phyloP scores from a whole-genome alignment of 306 rosid species.

The Fagus sylvatica region DNA sequence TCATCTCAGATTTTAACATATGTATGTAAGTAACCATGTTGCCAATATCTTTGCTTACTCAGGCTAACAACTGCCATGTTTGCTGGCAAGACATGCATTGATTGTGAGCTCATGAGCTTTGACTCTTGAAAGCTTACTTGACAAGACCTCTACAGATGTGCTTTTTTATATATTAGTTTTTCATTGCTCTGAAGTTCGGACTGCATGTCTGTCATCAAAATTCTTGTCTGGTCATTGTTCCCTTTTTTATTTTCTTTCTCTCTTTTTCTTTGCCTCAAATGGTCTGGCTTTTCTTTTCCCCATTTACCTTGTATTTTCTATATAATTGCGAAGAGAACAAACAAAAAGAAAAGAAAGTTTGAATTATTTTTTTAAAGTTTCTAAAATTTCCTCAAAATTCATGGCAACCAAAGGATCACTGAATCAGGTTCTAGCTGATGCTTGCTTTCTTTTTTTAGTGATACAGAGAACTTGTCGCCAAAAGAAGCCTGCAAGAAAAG shows the following conservation, averaged over 20 bases:
- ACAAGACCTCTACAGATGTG: not conserved
- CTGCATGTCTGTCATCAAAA: not conserved
- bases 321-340: not conserved
- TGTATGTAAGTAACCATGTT: not conserved
- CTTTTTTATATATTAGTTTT: not conserved
- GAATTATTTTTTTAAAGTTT: not conserved
- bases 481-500: conserved; percentile 41
- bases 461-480: conserved; percentile 38
- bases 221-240: not conserved
- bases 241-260: not conserved
- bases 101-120: not conserved
- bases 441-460: conserved; percentile 41
- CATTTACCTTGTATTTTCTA: no score
- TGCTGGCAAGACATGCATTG: not conserved
- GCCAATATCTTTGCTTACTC: not conserved
- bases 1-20: not conserved
- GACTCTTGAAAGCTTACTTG: not conserved
- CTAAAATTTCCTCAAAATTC: conserved; percentile 1
- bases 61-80: not conserved
- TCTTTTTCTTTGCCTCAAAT: not conserved
- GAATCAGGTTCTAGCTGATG: conserved; percentile 2
- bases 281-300: not conserved
- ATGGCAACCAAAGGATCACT: not conserved
- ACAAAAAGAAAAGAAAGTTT: not conserved
- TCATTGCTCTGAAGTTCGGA: not conserved